Evolutionary conservation across 768 basidiomycete species (phyloP).

Genomic region (Pulveroboletus frians): DNA sequence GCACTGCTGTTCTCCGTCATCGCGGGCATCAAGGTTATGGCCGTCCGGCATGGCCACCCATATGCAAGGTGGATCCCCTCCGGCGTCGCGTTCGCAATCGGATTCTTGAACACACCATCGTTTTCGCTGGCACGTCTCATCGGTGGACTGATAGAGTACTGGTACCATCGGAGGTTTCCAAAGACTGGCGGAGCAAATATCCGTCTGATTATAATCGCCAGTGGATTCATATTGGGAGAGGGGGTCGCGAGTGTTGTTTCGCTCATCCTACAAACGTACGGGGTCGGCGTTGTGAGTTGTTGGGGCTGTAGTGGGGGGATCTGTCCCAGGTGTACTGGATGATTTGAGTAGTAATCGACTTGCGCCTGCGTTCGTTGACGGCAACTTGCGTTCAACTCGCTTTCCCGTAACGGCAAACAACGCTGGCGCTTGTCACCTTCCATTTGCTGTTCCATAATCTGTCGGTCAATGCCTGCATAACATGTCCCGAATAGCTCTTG

Average conservation of each 20-base stretch:
- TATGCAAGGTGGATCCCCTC: constrained; percentile 83
- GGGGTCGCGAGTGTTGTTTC: constrained; percentile 84
- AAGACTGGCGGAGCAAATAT: constrained; percentile 56
- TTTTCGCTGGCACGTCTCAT: constrained; percentile 90
- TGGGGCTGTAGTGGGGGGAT: constrained; percentile 79
- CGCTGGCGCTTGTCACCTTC: neutral
- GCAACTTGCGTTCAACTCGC: neutral
- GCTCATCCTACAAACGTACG: constrained; percentile 66
- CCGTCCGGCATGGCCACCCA: constrained; percentile 41
- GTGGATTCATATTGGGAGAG: constrained; percentile 94
- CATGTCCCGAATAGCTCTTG: constrained; percentile 71
- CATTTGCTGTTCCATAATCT: neutral
- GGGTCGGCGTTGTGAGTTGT: constrained; percentile 74
- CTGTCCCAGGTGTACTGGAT: constrained; percentile 62
- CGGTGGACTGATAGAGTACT: constrained; percentile 78
- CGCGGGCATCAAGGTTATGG: constrained; percentile 62
- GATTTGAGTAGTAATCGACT: constrained; percentile 5
- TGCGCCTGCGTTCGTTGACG: too few species aligned
- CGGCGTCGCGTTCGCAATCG: constrained; percentile 91
- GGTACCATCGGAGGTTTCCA: constrained; percentile 51
- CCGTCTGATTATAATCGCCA: constrained; percentile 79
- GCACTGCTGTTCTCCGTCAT: constrained; percentile 65
- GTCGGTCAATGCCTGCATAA: neutral
- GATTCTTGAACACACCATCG: constrained; percentile 92
- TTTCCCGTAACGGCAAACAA: neutral